Percentiles rank a stretch among this genome's conserved stretches.
Evolutionary conservation across 2,329 filamentous ascomycete species (phyloP).

Genomic region (Xylaria sp.): DNA sequence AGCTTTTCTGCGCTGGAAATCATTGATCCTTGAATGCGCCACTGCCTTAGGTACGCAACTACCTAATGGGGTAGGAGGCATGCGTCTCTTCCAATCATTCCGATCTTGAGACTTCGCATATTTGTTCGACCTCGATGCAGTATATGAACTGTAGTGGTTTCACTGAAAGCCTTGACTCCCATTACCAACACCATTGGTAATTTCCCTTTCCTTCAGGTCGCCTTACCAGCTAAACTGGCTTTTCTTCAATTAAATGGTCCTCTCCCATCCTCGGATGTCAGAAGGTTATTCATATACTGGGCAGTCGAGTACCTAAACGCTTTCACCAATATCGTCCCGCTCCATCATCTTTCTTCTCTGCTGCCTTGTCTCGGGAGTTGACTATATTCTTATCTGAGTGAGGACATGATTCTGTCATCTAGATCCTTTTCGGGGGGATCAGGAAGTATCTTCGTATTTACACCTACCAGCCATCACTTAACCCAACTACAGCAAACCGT

Average conservation of each 20-base stretch:
- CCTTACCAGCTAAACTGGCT: background rate
- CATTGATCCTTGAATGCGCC: background rate
- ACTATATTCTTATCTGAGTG: background rate
- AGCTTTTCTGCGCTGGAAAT: too few species aligned
- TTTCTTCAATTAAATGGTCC: background rate
- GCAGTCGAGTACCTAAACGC: too few species aligned
- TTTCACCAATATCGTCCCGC: too few species aligned
- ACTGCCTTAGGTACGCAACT: background rate
- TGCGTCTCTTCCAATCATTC: too few species aligned
- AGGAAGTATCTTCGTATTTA: background rate
- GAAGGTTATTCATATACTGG: background rate
- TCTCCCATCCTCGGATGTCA: background rate
- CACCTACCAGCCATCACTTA: background rate
- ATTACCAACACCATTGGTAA: too few species aligned
- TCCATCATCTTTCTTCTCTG: too few species aligned
- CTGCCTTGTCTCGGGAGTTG: background rate
- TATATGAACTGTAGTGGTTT: too few species aligned
- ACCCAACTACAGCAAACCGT: background rate
- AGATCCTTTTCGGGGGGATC: background rate
- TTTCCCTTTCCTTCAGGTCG: too few species aligned
- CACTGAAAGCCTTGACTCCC: too few species aligned
- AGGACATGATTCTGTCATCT: background rate
- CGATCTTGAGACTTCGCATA: too few species aligned
- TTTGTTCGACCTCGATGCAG: too few species aligned
- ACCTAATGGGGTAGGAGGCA: too few species aligned